Evolutionary conservation across 2,329 filamentous ascomycete species (phyloP).

Genomic region (Alternaria incomplexa): DNA sequence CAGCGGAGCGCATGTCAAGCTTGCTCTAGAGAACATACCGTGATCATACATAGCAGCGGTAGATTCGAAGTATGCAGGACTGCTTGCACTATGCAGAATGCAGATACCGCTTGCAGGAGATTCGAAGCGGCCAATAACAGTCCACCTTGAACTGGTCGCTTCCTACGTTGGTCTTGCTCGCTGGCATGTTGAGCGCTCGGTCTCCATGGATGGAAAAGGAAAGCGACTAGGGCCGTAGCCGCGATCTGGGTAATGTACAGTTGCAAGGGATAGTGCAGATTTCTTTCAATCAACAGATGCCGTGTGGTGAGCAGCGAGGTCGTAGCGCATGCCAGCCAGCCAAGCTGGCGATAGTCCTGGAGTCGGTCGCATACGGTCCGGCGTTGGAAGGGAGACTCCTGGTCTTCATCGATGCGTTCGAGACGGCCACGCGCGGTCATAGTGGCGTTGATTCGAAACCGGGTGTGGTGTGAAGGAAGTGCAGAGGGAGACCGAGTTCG

Average conservation of each 20-base stretch:
- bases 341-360: conserved; percentile 7
- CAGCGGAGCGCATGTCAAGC: neutral
- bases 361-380: conserved; percentile 3
- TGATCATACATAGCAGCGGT: conserved; percentile 37
- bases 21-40: conserved; percentile 25
- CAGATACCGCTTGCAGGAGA: conserved; percentile 25
- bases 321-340: conserved; percentile 25
- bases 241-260: conserved; percentile 20
- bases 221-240: conserved; percentile 7
- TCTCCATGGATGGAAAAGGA: conserved; percentile 1
- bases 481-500: neutral
- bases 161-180: neutral
- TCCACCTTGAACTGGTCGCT: neutral
- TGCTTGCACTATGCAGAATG: conserved; percentile 35
- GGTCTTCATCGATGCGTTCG: neutral
- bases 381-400: neutral
- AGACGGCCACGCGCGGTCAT: conserved; percentile 4
- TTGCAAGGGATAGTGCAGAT: conserved; percentile 32
- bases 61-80: conserved; percentile 41
- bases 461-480: neutral
- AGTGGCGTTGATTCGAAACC: neutral
- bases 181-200: neutral
- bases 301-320: conserved; percentile 28
- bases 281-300: conserved; percentile 28
- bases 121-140: conserved; percentile 7